Conservation (phyloP, 1,284 basidiomycete genomes). For the Somion occarium region DNA sequence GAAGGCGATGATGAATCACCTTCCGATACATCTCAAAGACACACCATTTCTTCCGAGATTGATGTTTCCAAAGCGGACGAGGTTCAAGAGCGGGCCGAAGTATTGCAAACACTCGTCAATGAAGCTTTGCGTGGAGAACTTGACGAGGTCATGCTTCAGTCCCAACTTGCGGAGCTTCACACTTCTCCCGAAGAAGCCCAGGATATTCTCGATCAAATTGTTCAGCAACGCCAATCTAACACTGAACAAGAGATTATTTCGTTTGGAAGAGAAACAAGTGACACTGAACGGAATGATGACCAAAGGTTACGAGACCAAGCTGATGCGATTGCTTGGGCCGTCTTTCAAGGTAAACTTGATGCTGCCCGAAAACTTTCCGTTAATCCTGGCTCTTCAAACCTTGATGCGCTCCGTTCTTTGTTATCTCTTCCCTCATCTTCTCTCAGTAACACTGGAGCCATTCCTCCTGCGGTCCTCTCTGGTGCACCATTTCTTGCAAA, state of each 20-base stretch:
- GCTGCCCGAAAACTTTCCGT: not conserved
- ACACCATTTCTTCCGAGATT: not conserved
- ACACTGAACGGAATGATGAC: too few species aligned
- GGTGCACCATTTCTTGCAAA: not conserved
- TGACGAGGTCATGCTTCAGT: not conserved
- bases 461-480: not conserved
- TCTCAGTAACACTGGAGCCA: not conserved
- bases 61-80: not conserved
- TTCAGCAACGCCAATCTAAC: not conserved
- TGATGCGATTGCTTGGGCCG: not conserved
- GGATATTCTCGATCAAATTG: not conserved
- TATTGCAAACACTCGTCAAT: not conserved
- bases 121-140: not conserved
- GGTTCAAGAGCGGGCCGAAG: not conserved
- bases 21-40: not conserved
- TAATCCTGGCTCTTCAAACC: not conserved
- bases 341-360: not conserved
- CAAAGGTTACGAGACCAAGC: too few species aligned
- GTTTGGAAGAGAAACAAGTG: not conserved
- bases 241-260: not conserved
- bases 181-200: not conserved
- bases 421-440: not conserved
- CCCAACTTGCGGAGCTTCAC: not conserved
- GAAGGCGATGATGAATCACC: not conserved
- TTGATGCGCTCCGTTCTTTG: not conserved